Percentiles rank a stretch among this genome's conserved stretches.
These are phyloP conservation scores for Solanum megistacrolobum DNA, from an alignment of 257 asterid genomes.

Conservation along the genomic window DNA sequence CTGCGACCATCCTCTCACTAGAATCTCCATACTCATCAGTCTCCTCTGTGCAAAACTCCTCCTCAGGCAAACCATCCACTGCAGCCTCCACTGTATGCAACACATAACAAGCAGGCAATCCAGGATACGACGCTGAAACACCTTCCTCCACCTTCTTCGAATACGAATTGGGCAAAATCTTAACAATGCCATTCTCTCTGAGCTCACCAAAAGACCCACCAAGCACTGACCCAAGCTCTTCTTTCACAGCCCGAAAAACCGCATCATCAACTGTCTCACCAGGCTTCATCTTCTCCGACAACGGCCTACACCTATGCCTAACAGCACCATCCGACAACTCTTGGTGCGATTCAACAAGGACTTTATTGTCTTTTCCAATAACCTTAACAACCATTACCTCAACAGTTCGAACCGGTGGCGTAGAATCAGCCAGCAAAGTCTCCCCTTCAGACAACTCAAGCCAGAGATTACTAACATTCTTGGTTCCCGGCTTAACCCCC, in stretches of 20 bases:
- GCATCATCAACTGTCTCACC: conserved; percentile 82
- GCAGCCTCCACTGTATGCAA: conserved; percentile 72
- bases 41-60: conserved; percentile 82
- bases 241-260: conserved; percentile 66
- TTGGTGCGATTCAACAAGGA: conserved; percentile 83
- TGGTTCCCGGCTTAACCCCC: conserved; percentile 95
- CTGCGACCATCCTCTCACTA: conserved; percentile 27
- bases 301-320: conserved; percentile 54
- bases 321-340: conserved; percentile 69
- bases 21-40: conserved; percentile 47
- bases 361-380: conserved; percentile 32
- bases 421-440: conserved; percentile 52
- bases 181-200: conserved; percentile 17
- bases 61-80: conserved; percentile 74
- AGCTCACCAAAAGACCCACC: background rate
- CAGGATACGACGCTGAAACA: conserved; percentile 75
- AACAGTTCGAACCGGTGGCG: conserved; percentile 69
- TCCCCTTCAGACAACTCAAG: conserved; percentile 88
- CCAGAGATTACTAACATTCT: conserved; percentile 78
- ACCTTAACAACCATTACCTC: conserved; percentile 70
- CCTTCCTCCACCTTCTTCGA: conserved; percentile 75
- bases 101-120: conserved; percentile 83
- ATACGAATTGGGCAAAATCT: conserved; percentile 51
- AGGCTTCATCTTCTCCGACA: conserved; percentile 97
- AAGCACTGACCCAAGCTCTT: conserved; percentile 65